Base-by-base conservation (phyloP, 805 yeast species). In the Kodamaea kakaduensis region DNA sequence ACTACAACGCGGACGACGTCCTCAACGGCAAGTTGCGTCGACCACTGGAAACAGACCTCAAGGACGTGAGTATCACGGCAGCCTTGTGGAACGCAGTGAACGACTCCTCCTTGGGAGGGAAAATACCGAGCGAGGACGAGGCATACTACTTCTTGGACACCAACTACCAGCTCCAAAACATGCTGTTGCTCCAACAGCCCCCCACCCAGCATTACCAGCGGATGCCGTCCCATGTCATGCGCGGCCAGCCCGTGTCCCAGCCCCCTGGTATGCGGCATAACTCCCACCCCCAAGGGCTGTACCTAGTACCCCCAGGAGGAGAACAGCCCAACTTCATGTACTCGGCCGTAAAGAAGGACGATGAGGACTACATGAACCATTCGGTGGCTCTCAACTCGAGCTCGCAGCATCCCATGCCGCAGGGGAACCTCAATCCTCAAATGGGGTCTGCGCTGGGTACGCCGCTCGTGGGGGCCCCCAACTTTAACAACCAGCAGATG, bases 1-100 rank as follows among this genome's bases (percentile, higher is more conserved):
- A 89, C 58, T 89, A 86, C 53, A 65, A 74, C 19, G 81, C 87
- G 0, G 75, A 75, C 14, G 96, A 89, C 54, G 93, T 87, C 3
- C 51, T 75, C 34, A 61, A 65, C 21, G 78, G 80, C 4, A 64
- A 61, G 25, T 61, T 88, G 30, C 48, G 57, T 0, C 63, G 79
- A 17, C 95, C 95, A 0, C 62, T 77, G 4, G 73, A 73, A 25
- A 58, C 72, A 6, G 68, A 73, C 6, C 67, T 85, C 36, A 70
- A 71, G 39, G 70, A 75, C 39, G 43, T 77, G 0, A 56, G 56
- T 12, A 68, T 81, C 5, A 63, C 75, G 3, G 52, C 57, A 12
- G 69, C 66, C 8, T 58, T 82, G 26, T 67, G 79, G 68, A 61
- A 59, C 38, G 80, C 84, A 0, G 67, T 80, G 29, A 74, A 75